phyloP scores from a whole-genome alignment of 2,329 filamentous ascomycete genomes.

The Aureobasidium sp. region DNA sequence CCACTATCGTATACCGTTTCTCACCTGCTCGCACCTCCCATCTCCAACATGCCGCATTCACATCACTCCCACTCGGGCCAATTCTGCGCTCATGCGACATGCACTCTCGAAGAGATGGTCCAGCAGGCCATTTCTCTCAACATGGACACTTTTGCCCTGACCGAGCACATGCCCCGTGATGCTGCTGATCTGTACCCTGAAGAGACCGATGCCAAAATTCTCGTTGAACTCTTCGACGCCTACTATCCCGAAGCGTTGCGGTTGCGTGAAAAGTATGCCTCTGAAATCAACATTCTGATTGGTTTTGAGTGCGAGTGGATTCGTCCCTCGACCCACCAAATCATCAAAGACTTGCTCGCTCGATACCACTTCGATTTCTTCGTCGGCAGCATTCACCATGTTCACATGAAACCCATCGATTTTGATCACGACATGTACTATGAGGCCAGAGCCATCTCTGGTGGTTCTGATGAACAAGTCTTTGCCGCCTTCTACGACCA shows the following conservation, averaged over 20 bases:
- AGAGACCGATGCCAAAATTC: slow-evolving; percentile 51
- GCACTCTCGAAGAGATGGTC: slow-evolving; percentile 77
- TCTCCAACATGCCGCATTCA: slow-evolving; percentile 79
- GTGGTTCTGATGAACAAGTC: slow-evolving; percentile 62
- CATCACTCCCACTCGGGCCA: slow-evolving; percentile 98
- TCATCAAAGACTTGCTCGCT: slow-evolving; percentile 53
- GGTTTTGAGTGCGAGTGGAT: slow-evolving; percentile 96
- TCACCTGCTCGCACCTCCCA: not conserved
- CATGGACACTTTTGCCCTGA: slow-evolving; percentile 78
- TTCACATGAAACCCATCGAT: slow-evolving; percentile 80
- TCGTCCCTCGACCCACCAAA: slow-evolving; percentile 55
- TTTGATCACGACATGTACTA: slow-evolving; percentile 65
- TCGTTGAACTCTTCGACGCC: slow-evolving; percentile 53
- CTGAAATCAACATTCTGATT: slow-evolving; percentile 70
- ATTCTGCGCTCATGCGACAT: slow-evolving; percentile 88
- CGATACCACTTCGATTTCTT: slow-evolving; percentile 75
- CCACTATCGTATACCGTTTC: not conserved
- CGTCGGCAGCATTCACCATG: slow-evolving; percentile 88
- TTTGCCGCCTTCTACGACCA: slow-evolving; percentile 82
- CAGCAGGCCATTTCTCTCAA: slow-evolving; percentile 68
- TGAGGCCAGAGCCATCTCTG: slow-evolving; percentile 50
- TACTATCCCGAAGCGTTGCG: slow-evolving; percentile 71
- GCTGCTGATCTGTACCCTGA: slow-evolving; percentile 82
- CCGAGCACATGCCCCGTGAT: slow-evolving; percentile 89
- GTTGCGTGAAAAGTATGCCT: slow-evolving; percentile 62